Base-by-base conservation (phyloP, 345 rosid genomes). In the Euphorbia tirucalli region DNA sequence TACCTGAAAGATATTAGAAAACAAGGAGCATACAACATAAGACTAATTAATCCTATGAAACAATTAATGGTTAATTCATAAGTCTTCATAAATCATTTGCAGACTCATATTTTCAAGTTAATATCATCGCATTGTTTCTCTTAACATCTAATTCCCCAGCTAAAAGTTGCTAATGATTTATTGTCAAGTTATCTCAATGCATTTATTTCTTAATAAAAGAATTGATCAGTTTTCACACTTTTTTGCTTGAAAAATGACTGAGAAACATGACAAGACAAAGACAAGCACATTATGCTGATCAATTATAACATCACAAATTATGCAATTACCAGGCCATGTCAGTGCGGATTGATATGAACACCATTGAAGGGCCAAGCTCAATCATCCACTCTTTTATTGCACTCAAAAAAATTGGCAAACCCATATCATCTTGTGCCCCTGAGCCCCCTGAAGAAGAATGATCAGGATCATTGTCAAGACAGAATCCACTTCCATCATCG, bases 321-420 rank as follows among this genome's bases (percentile, higher is more conserved):
- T 49, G 37, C 80, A 44, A 68, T 54, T 92, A 93, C 98, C 97
- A 91, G 74, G 94, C 90, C 82, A 87, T 39, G 52, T 91, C 96
- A 14, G 97, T 91, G 27, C 94, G 89, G 52, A 93, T 48, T 15
- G 92, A 88, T 50, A 91, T 76, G 63, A 80, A 85, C 62, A 90
- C 70, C 90, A 78, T 80, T 14, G 86, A 79, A 18, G 88, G 74
- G 39, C 93, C 94, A 70, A 83, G 87, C 73, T 93, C 98, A 58
- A 91, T 88, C 93, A 79, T 83, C 97, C 98, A 91, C 75, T 88
- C 97, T 79, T 93, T 93, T 49, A 93, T 78, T 30, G 88, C 84
- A 75, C 91, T 87, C 74, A 93, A 78, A 71, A 66, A 89, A 35
- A 90, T 80, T 6, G 88, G 83, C 74, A 69, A 82, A 62, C 65